Conservation (phyloP, 2,329 filamentous ascomycete species). For the Claviceps capensis region DNA sequence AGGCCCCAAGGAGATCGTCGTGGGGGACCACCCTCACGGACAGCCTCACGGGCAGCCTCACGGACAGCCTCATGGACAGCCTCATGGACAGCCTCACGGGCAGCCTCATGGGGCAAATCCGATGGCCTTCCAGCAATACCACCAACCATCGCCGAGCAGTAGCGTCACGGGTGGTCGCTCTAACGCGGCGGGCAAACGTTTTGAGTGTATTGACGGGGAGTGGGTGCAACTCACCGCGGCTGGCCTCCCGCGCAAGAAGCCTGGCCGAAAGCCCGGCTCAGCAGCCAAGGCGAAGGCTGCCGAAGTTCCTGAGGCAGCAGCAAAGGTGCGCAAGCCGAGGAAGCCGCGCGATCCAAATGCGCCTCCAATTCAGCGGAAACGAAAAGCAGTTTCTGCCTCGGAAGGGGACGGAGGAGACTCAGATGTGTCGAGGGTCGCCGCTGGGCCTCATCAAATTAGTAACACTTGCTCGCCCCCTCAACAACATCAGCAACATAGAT, state of each 20-base stretch:
- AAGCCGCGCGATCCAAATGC: slow-evolving; percentile 48
- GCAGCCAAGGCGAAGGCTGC: slow-evolving; percentile 30
- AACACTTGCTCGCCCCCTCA: slow-evolving; percentile 10
- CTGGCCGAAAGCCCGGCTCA: slow-evolving; percentile 49
- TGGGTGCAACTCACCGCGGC: slow-evolving; percentile 41
- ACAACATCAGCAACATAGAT: slow-evolving; percentile 12
- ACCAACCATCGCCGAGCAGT: slow-evolving; percentile 14
- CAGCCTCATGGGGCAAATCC: slow-evolving; percentile 12
- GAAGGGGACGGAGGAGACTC: slow-evolving; percentile 23
- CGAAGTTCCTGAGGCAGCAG: slow-evolving; percentile 24
- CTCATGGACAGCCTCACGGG: slow-evolving; percentile 10
- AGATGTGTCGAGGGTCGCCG: slow-evolving; percentile 12
- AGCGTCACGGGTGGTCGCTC: slow-evolving; percentile 10
- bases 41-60: slow-evolving; percentile 29
- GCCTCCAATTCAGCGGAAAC: slow-evolving; percentile 38
- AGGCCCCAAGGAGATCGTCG: slow-evolving; percentile 32
- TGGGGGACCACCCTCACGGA: slow-evolving; percentile 22
- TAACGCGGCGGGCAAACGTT: slow-evolving; percentile 16
- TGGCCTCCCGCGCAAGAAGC: slow-evolving; percentile 47
- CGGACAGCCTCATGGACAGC: slow-evolving; percentile 17
- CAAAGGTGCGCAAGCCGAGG: slow-evolving; percentile 38
- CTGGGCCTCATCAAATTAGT: slow-evolving; percentile 10
- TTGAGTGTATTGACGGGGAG: slow-evolving; percentile 23
- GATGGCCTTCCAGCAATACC: slow-evolving; percentile 16
- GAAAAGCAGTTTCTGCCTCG: slow-evolving; percentile 31